A percentile compares a stretch with the other conserved stretches of the same genome.
These are phyloP conservation scores for Sclerospora graminicola DNA, from an alignment of 352 stramenopile genomes.

Conservation along the genomic window DNA sequence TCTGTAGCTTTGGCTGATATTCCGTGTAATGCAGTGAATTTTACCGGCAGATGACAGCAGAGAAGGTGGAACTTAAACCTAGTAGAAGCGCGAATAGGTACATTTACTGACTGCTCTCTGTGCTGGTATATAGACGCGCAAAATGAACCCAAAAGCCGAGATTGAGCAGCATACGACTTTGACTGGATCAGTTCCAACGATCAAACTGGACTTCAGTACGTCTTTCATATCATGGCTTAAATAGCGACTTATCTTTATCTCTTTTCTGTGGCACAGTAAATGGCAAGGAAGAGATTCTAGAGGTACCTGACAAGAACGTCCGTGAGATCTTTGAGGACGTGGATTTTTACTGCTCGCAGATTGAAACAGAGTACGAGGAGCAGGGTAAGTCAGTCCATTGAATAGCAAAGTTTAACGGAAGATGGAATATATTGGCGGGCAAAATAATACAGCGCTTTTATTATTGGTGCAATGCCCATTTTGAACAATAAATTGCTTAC, in stretches of 20 bases:
- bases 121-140: slow-evolving; percentile 32
- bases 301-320: slow-evolving; percentile 65
- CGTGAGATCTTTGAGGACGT: slow-evolving; percentile 80
- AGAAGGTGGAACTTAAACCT: slow-evolving; percentile 39
- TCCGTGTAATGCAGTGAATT: slow-evolving; percentile 46
- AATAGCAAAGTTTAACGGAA: slow-evolving; percentile 16
- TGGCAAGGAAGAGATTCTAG: slow-evolving; percentile 56
- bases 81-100: not conserved
- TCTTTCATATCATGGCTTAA: not conserved
- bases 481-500: slow-evolving; percentile 16
- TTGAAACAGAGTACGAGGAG: slow-evolving; percentile 79
- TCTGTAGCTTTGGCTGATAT: not conserved
- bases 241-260: not conserved
- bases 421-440: not conserved
- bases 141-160: slow-evolving; percentile 73
- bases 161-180: slow-evolving; percentile 49
- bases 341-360: slow-evolving; percentile 78
- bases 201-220: slow-evolving; percentile 80
- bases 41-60: slow-evolving; percentile 69
- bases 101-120: not conserved
- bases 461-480: not conserved
- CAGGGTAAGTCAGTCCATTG: slow-evolving; percentile 74
- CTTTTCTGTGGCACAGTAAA: slow-evolving; percentile 40
- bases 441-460: not conserved
- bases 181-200: slow-evolving; percentile 39